Percentiles rank a stretch among this genome's conserved stretches.
These are phyloP conservation scores for Hirschioporus abietinus DNA, from an alignment of 768 basidiomycete genomes.

Conservation along the genomic window DNA sequence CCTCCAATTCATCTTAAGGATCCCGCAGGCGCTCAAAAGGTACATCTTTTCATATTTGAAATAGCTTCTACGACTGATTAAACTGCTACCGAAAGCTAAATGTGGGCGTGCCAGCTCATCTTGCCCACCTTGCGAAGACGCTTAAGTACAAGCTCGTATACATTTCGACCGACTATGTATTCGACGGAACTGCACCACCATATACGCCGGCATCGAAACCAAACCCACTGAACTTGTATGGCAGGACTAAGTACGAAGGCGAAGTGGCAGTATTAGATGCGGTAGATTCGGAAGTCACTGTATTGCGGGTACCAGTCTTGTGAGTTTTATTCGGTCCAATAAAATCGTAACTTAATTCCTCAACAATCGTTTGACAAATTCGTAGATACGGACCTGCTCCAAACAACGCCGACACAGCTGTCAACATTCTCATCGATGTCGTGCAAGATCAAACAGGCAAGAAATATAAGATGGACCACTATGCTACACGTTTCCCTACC, in stretches of 20 bases:
- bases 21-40: slow-evolving; percentile 61
- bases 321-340: slow-evolving; percentile 31
- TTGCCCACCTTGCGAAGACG: slow-evolving; percentile 61
- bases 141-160: slow-evolving; percentile 73
- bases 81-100: slow-evolving; percentile 57
- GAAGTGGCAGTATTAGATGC: slow-evolving; percentile 71
- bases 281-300: slow-evolving; percentile 49
- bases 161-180: slow-evolving; percentile 97
- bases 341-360: slow-evolving; percentile 4
- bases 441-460: slow-evolving; percentile 85
- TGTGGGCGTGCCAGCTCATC: slow-evolving; percentile 62
- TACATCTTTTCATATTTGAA: slow-evolving; percentile 23
- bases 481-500: slow-evolving; percentile 88
- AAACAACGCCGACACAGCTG: slow-evolving; percentile 80
- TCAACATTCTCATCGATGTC: slow-evolving; percentile 85
- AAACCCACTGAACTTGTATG: slow-evolving; percentile 89
- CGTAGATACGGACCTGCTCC: slow-evolving; percentile 81
- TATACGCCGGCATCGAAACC: slow-evolving; percentile 70
- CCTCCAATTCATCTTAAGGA: slow-evolving; percentile 35
- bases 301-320: slow-evolving; percentile 91
- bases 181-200: slow-evolving; percentile 88
- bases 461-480: slow-evolving; percentile 93
- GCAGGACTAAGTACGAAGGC: slow-evolving; percentile 79
- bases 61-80: not conserved
- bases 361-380: slow-evolving; percentile 7